phyloP scores from a whole-genome alignment of 257 asterid genomes.

The Plantago elongata region DNA sequence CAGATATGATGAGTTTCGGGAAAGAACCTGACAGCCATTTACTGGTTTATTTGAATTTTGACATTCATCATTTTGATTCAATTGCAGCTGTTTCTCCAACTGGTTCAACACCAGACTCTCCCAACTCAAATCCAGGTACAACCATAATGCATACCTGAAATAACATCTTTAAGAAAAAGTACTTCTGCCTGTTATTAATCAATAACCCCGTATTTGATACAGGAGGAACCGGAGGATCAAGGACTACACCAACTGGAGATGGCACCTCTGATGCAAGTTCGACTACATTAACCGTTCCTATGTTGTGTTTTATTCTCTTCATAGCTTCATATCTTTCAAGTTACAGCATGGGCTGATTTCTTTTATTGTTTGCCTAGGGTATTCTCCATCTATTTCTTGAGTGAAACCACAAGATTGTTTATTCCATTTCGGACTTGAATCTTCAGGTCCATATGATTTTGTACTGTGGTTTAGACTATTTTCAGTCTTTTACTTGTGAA shows the following conservation, averaged over 20 bases:
- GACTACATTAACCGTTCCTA: conserved; percentile 23
- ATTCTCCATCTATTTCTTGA: background rate
- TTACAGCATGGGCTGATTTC: conserved; percentile 22
- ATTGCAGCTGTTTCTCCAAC: conserved; percentile 58
- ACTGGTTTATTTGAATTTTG: too few relatives aligned
- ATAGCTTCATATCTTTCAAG: conserved; percentile 33
- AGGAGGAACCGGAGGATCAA: conserved; percentile 37
- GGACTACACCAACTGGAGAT: conserved; percentile 27
- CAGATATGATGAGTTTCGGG: too few relatives aligned
- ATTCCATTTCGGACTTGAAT: conserved; percentile 29
- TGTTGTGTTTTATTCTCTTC: conserved; percentile 21
- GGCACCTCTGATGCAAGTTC: conserved; percentile 39
- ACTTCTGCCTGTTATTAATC: background rate
- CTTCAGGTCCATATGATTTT: conserved; percentile 33
- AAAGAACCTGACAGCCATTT: too few relatives aligned
- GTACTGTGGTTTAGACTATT: conserved; percentile 24
- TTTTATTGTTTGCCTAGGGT: background rate
- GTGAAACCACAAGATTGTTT: conserved; percentile 20
- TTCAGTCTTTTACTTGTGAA: conserved; percentile 26
- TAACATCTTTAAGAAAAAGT: background rate
- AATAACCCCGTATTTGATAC: conserved; percentile 4
- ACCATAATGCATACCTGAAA: background rate
- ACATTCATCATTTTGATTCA: background rate
- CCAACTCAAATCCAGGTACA: conserved; percentile 19
- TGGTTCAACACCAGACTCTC: conserved; percentile 42